A percentile compares a stretch with the other conserved stretches of the same genome.
Evolutionary conservation across 2,329 filamentous ascomycete genomes (phyloP).

Genomic region (Blastomyces silverae): DNA sequence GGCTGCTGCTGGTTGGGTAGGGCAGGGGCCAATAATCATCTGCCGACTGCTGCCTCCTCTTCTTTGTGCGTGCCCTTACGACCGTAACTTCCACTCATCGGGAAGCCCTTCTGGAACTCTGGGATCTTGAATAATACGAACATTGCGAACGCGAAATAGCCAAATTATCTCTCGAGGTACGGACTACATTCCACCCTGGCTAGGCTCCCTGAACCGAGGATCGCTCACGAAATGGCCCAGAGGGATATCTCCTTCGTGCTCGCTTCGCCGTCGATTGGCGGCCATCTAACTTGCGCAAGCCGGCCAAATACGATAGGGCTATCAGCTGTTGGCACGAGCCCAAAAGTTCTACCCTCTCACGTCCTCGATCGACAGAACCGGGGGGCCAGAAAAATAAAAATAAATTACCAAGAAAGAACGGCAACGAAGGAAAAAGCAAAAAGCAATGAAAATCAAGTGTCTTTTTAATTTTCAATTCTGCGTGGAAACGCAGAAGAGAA

Average conservation of each 20-base stretch:
- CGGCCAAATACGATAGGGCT: constrained; percentile 9
- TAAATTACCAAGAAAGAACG: not conserved
- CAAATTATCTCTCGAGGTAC: constrained; percentile 18
- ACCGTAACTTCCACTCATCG: constrained; percentile 23
- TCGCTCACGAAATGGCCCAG: constrained; percentile 3
- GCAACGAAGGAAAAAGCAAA: constrained; percentile 6
- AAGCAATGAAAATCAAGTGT: constrained; percentile 1
- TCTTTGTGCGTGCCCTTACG: constrained; percentile 26
- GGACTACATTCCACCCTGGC: constrained; percentile 11
- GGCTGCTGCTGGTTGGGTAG: constrained; percentile 1
- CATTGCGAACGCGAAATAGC: constrained; percentile 25
- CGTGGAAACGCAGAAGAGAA: constrained; percentile 3
- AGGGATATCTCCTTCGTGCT: not conserved
- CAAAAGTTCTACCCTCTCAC: constrained; percentile 7
- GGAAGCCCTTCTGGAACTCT: constrained; percentile 19
- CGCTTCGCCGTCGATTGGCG: not conserved
- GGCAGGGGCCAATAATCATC: constrained; percentile 16
- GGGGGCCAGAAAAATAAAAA: not conserved
- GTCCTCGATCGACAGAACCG: constrained; percentile 3
- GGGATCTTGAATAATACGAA: constrained; percentile 23
- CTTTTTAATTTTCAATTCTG: not conserved
- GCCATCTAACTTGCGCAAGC: constrained; percentile 1
- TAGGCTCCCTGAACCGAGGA: constrained; percentile 9
- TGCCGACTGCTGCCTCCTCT: constrained; percentile 26
- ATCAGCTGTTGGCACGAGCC: constrained; percentile 6